Percentiles rank a stretch among this genome's conserved stretches.
These are phyloP conservation scores for Lophium mytilinum DNA, from an alignment of 495 filamentous ascomycete species.

Conservation along the genomic window DNA sequence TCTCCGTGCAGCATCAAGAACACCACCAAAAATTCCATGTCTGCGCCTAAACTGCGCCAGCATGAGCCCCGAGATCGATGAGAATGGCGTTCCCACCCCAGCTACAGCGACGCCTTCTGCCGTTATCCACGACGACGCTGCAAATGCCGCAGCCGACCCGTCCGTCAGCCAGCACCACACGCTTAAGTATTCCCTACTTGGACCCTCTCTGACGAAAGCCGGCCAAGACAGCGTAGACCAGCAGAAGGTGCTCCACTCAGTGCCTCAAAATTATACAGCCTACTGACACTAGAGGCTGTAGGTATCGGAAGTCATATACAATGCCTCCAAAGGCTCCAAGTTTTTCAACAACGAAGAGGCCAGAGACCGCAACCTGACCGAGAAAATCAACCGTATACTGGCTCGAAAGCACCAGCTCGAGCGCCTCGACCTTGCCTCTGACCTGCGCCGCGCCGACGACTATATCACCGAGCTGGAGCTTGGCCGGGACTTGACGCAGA, in stretches of 20 bases:
- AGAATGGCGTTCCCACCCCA: too few species aligned
- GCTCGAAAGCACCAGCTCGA: slow-evolving; percentile 70
- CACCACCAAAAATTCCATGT: too few species aligned
- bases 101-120: too few species aligned
- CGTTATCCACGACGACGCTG: too few species aligned
- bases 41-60: too few species aligned
- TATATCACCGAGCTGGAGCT: slow-evolving; percentile 71
- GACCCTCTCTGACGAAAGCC: slow-evolving; percentile 87
- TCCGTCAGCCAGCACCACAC: slow-evolving; percentile 49
- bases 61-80: too few species aligned
- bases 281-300: slow-evolving; percentile 22
- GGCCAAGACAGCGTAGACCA: slow-evolving; percentile 94
- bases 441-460: slow-evolving; percentile 71
- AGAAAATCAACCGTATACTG: slow-evolving; percentile 77
- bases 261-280: background rate
- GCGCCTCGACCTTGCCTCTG: slow-evolving; percentile 60
- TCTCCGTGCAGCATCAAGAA: too few species aligned
- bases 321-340: slow-evolving; percentile 92
- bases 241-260: slow-evolving; percentile 50
- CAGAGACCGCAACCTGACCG: slow-evolving; percentile 72
- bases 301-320: slow-evolving; percentile 96
- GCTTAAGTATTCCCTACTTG: slow-evolving; percentile 67
- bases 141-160: too few species aligned
- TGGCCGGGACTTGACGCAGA: slow-evolving; percentile 72
- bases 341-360: slow-evolving; percentile 90